A percentile compares a stretch with the other conserved stretches of the same genome.
These are phyloP conservation scores for Aethionema arabicum DNA, from an alignment of 345 rosid species.

Conservation along the genomic window DNA sequence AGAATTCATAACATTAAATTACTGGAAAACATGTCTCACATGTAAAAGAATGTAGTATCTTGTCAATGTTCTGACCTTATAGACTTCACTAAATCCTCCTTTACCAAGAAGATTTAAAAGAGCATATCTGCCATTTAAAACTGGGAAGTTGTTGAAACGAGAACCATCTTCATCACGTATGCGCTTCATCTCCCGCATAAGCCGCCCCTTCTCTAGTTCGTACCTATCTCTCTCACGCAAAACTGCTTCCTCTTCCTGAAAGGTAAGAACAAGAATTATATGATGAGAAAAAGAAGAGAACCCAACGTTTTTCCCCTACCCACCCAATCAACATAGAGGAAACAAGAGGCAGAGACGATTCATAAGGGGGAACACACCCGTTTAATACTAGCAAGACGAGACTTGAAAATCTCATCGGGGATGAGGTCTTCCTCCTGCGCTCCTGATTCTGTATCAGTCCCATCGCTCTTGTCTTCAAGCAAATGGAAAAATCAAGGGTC, in stretches of 20 bases:
- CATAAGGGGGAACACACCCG: slow-evolving; percentile 61
- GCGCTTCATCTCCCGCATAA: slow-evolving; percentile 97
- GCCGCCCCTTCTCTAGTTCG: slow-evolving; percentile 93
- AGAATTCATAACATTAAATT: slow-evolving; percentile 66
- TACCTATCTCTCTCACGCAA: slow-evolving; percentile 97
- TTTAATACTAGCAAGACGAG: slow-evolving; percentile 90
- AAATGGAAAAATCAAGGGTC: slow-evolving; percentile 31
- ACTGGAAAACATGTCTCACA: slow-evolving; percentile 44
- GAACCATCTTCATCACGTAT: slow-evolving; percentile 98
- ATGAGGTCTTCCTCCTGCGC: slow-evolving; percentile 81
- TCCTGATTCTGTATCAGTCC: slow-evolving; percentile 68
- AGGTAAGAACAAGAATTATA: slow-evolving; percentile 27
- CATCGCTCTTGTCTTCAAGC: slow-evolving; percentile 83
- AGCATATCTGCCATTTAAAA: slow-evolving; percentile 82
- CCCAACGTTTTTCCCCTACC: neutral
- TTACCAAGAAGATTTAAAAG: slow-evolving; percentile 96
- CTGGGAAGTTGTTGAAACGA: slow-evolving; percentile 94
- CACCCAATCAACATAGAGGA: slow-evolving; percentile 9
- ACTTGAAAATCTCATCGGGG: slow-evolving; percentile 95
- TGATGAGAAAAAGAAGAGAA: neutral
- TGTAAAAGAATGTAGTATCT: slow-evolving; percentile 17
- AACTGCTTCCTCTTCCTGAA: slow-evolving; percentile 86
- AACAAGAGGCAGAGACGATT: slow-evolving; percentile 19
- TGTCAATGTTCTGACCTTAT: slow-evolving; percentile 73
- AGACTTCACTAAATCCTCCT: slow-evolving; percentile 99